Base-by-base conservation (phyloP, 805 yeast species). In the Kodamaea kaohsiungensis region DNA sequence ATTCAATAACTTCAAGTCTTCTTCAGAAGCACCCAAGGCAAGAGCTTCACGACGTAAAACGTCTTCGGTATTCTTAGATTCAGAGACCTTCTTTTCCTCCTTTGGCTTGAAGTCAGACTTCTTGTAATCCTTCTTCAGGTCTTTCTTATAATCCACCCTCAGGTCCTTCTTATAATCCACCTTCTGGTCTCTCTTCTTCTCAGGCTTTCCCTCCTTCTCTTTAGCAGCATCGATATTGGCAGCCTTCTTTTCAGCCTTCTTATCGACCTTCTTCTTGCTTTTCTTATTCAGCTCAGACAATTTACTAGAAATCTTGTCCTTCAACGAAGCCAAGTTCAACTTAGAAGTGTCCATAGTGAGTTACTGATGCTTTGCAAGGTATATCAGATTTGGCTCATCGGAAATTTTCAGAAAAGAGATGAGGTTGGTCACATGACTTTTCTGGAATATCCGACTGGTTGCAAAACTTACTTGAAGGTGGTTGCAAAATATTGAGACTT, bases 21-120 rank as follows among this genome's bases (percentile, higher is more conserved):
- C 92, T 60, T 89, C 95, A 13, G 90, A 80, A 17, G 97, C 98
- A 35, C 98, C 97, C 27, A 92, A 72, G 18, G 85, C 86, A 12
- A 86, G 67, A 2, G 96, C 96, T 72, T 88, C 96, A 56, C 85
- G 82, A 60, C 88, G 84, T 48, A 89, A 67, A 1, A 74, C 55
- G 2, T 73, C 80, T 9, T 35, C 37, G 8, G 19, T 13, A 7
- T 17, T 15, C 15, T 35, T 17, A 33, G 58, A 54, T 7, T 56
- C 61, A 1, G 2, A 49, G 57, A 30, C 30, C 6, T 9, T 40
- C 39, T 49, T 42, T 9, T 49, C 52, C 9, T 18, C 39, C 19
- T 45, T 39, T 39, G 35, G 19, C 46, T 51, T 49, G 30, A 33
- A 33, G 46, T 43, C 38, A n/a, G 46, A n/a, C 37, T 43, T 30